Percentiles rank a stretch among this genome's conserved stretches.
Conservation (phyloP, 345 rosid species). For the Pistacia integerrima region DNA sequence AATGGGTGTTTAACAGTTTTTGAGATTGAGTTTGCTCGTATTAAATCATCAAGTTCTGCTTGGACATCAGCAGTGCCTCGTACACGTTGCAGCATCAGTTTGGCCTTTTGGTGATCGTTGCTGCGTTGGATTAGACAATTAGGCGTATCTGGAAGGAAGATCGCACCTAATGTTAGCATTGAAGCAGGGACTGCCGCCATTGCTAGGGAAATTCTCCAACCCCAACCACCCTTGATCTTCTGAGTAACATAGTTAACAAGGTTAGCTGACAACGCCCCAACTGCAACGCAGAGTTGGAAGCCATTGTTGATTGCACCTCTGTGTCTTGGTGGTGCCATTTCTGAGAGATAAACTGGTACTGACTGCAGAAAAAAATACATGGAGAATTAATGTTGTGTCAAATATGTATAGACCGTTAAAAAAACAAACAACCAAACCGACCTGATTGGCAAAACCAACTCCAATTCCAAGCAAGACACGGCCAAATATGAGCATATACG, state of each 20-base stretch:
- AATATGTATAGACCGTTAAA: background rate
- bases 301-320: slow-evolving; percentile 44
- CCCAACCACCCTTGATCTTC: slow-evolving; percentile 45
- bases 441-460: slow-evolving; percentile 82
- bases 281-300: slow-evolving; percentile 37
- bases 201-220: slow-evolving; percentile 51
- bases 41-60: slow-evolving; percentile 41
- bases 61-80: slow-evolving; percentile 37
- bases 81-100: slow-evolving; percentile 27
- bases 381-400: background rate
- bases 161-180: slow-evolving; percentile 30
- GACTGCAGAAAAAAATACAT: slow-evolving; percentile 25
- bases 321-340: slow-evolving; percentile 48
- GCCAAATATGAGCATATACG: slow-evolving; percentile 66
- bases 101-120: slow-evolving; percentile 25
- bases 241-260: slow-evolving; percentile 38
- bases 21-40: slow-evolving; percentile 36
- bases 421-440: slow-evolving; percentile 1
- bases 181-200: slow-evolving; percentile 44
- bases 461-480: slow-evolving; percentile 74
- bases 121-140: slow-evolving; percentile 43
- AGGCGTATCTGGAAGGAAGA: slow-evolving; percentile 53
- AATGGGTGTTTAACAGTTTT: slow-evolving; percentile 31
- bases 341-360: slow-evolving; percentile 48
- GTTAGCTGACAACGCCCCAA: slow-evolving; percentile 37